phyloP scores from a whole-genome alignment of 148 eudicot genomes.

The Spergularia bocconei region DNA sequence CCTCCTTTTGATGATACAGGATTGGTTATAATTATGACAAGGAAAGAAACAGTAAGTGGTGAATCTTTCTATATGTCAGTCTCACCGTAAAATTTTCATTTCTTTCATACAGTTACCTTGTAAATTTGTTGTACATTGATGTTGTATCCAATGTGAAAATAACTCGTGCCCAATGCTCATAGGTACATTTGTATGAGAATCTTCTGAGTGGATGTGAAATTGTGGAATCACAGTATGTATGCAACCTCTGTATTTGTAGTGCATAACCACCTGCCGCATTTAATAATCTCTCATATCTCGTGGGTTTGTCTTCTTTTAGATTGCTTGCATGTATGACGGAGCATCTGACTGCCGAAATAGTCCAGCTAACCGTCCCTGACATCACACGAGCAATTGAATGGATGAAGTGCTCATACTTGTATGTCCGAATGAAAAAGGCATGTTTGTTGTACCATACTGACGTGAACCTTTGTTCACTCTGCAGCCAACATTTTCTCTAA shows the following conservation, averaged over 20 bases:
- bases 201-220: constrained; percentile 87
- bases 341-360: constrained; percentile 98
- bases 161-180: constrained; percentile 16
- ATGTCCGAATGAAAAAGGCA: constrained; percentile 93
- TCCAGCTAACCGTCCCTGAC: constrained; percentile 84
- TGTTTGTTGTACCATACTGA: constrained; percentile 27
- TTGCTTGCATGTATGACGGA: constrained; percentile 88
- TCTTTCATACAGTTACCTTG: background rate
- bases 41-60: constrained; percentile 75
- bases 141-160: constrained; percentile 13
- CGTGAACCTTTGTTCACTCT: constrained; percentile 17
- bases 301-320: constrained; percentile 42
- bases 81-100: background rate
- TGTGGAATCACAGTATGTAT: constrained; percentile 96
- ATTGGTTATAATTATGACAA: constrained; percentile 93
- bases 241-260: constrained; percentile 16
- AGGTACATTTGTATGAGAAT: constrained; percentile 97
- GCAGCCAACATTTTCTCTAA: constrained; percentile 24
- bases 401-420: constrained; percentile 94
- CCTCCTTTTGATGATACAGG: constrained; percentile 99
- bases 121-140: background rate
- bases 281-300: constrained; percentile 13
- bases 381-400: constrained; percentile 93
- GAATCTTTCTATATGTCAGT: constrained; percentile 14
- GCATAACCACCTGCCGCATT: background rate